phyloP scores from a whole-genome alignment of 192 early-diverging fungal genomes.

The Coemansia sp. region DNA sequence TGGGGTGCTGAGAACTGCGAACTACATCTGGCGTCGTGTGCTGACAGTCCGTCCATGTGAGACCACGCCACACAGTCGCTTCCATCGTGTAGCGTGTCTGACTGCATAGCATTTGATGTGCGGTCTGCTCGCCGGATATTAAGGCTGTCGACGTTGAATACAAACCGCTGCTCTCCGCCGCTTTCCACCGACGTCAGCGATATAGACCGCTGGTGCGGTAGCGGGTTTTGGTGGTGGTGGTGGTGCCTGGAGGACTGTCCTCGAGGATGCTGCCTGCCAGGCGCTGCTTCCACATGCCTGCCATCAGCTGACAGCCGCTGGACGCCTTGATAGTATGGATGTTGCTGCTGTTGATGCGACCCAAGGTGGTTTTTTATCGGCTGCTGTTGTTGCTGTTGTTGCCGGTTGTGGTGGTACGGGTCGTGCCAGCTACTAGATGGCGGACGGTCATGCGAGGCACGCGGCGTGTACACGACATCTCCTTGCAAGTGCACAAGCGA shows the following conservation, averaged over 20 bases:
- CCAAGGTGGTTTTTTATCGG: background rate
- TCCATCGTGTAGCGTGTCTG: slow-evolving; percentile 23
- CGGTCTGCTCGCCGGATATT: slow-evolving; percentile 29
- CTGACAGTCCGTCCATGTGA: slow-evolving; percentile 30
- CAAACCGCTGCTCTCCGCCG: slow-evolving; percentile 2
- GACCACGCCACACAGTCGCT: slow-evolving; percentile 39
- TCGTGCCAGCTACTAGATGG: slow-evolving; percentile 2
- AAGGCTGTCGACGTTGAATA: slow-evolving; percentile 24
- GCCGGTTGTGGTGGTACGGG: background rate
- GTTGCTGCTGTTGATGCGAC: background rate
- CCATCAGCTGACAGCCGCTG: background rate
- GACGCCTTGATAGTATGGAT: background rate
- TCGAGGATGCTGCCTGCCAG: background rate
- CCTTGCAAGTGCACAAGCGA: slow-evolving; percentile 3
- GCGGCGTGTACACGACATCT: slow-evolving; percentile 3
- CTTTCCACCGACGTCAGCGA: slow-evolving; percentile 7
- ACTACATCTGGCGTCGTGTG: slow-evolving; percentile 16
- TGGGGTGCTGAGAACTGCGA: slow-evolving; percentile 11
- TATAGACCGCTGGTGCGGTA: slow-evolving; percentile 7
- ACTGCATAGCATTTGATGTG: slow-evolving; percentile 40
- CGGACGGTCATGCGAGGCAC: slow-evolving; percentile 3
- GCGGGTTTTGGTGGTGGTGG: background rate
- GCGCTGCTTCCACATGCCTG: background rate
- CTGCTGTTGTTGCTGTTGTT: background rate
- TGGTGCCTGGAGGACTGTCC: background rate